phyloP scores from a whole-genome alignment of 2,329 filamentous ascomycete species.

The Colletotrichum sublineola region DNA sequence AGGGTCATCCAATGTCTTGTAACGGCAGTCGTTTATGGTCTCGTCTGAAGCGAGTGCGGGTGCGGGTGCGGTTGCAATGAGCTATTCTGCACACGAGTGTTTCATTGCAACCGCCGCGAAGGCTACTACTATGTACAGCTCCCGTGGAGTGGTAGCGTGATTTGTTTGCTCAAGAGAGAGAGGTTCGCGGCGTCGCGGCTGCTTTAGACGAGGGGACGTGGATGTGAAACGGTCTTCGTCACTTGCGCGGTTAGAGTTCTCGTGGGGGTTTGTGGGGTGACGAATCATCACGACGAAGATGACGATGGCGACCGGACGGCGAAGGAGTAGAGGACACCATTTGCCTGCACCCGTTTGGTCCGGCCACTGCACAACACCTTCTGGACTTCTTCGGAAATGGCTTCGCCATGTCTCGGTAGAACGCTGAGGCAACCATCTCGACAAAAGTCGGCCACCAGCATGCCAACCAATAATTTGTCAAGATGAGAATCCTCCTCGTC shows the following conservation, averaged over 20 bases:
- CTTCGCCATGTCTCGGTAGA: constrained; percentile 1
- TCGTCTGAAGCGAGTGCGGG: constrained; percentile 37
- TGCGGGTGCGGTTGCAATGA: constrained; percentile 1
- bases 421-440: constrained; percentile 10
- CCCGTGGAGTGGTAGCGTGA: constrained; percentile 10
- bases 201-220: background rate
- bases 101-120: constrained; percentile 27
- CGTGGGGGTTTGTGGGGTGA: constrained; percentile 11
- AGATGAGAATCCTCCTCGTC: constrained; percentile 4
- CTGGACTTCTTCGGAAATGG: background rate
- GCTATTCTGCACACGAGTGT: constrained; percentile 19
- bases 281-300: background rate
- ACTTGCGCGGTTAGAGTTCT: background rate
- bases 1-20: constrained; percentile 36
- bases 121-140: background rate
- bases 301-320: background rate
- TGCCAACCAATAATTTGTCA: constrained; percentile 18
- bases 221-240: constrained; percentile 19
- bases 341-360: background rate
- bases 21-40: constrained; percentile 18
- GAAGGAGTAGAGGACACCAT: background rate
- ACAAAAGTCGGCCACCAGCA: constrained; percentile 14
- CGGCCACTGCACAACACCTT: background rate
- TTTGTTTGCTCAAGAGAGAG: background rate
- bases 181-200: background rate